Percentiles rank a stretch among this genome's conserved stretches.
Conservation (phyloP, 441 rosid species). For the Bocquillonia castaneifolia region DNA sequence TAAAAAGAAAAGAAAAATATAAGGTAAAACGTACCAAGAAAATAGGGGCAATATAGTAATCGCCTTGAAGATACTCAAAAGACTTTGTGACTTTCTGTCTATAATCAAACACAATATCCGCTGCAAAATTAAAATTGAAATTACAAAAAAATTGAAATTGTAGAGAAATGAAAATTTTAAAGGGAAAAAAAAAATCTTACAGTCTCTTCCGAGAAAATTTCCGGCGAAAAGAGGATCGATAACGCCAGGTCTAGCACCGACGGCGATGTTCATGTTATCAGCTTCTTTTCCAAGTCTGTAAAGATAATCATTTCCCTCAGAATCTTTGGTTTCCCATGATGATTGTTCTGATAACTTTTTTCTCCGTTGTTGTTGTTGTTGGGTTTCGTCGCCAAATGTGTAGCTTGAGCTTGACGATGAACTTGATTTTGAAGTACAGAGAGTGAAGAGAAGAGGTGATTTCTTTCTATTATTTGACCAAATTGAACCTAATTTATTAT, state of each 20-base stretch:
- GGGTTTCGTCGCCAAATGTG: slow-evolving; percentile 2
- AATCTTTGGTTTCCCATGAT: slow-evolving; percentile 83
- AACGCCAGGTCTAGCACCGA: slow-evolving; percentile 77
- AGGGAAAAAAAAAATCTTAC: slow-evolving; percentile 33
- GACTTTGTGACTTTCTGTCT: slow-evolving; percentile 85
- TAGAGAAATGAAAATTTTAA: neutral
- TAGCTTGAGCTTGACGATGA: neutral
- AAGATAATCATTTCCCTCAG: slow-evolving; percentile 76
- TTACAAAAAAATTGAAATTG: neutral
- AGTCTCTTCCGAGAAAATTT: slow-evolving; percentile 77
- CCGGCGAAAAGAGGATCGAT: slow-evolving; percentile 79
- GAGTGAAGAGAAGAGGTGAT: slow-evolving; percentile 19
- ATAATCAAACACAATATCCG: slow-evolving; percentile 94
- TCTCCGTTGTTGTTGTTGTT: too few species aligned
- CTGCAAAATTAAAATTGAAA: slow-evolving; percentile 34
- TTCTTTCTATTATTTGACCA: slow-evolving; percentile 12
- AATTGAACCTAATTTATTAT: neutral
- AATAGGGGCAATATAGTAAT: slow-evolving; percentile 81
- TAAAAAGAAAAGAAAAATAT: neutral
- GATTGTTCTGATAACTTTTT: slow-evolving; percentile 69
- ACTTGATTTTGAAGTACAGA: slow-evolving; percentile 38
- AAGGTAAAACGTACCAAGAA: slow-evolving; percentile 49
- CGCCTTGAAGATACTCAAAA: slow-evolving; percentile 84
- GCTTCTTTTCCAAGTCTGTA: slow-evolving; percentile 80
- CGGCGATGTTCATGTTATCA: slow-evolving; percentile 79